These are phyloP conservation scores for Komagataella mondaviorum DNA, from an alignment of 805 yeast species.

Conservation along the genomic window DNA sequence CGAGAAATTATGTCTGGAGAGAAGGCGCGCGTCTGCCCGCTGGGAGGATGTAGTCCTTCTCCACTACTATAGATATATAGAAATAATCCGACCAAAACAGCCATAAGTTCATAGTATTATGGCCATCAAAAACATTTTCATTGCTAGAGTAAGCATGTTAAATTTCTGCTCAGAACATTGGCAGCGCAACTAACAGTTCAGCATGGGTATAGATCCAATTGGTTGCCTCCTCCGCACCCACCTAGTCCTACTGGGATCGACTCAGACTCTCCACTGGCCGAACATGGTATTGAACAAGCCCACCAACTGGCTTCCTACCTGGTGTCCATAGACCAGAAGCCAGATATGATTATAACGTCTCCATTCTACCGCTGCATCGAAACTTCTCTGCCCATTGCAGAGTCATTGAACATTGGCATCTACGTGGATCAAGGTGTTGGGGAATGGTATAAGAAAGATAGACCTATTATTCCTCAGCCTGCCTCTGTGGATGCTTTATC, in stretches of 20 bases:
- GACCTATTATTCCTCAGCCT: conserved; percentile 60
- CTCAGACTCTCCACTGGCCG: conserved; percentile 80
- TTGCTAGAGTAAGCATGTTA: conserved; percentile 33
- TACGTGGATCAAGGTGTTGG: conserved; percentile 75
- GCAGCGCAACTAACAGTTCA: conserved; percentile 3
- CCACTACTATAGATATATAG: background rate
- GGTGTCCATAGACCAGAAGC: conserved; percentile 33
- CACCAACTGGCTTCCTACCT: conserved; percentile 58
- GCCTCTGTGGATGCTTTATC: conserved; percentile 35
- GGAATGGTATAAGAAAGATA: conserved; percentile 76
- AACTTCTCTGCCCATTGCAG: conserved; percentile 62
- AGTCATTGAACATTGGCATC: conserved; percentile 41
- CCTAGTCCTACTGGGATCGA: conserved; percentile 81
- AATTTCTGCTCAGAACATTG: background rate
- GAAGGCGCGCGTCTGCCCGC: background rate
- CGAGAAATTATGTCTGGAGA: background rate
- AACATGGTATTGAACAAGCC: conserved; percentile 83
- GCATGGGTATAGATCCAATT: conserved; percentile 87
- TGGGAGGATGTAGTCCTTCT: background rate
- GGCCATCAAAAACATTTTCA: conserved; percentile 45
- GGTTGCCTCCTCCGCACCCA: conserved; percentile 66
- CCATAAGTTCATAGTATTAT: conserved; percentile 13
- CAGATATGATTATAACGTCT: conserved; percentile 60
- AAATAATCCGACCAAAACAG: background rate
- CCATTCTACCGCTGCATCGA: conserved; percentile 89